Evolutionary conservation across 2,329 filamentous ascomycete genomes (phyloP).

Genomic region (Fusarium sp.): DNA sequence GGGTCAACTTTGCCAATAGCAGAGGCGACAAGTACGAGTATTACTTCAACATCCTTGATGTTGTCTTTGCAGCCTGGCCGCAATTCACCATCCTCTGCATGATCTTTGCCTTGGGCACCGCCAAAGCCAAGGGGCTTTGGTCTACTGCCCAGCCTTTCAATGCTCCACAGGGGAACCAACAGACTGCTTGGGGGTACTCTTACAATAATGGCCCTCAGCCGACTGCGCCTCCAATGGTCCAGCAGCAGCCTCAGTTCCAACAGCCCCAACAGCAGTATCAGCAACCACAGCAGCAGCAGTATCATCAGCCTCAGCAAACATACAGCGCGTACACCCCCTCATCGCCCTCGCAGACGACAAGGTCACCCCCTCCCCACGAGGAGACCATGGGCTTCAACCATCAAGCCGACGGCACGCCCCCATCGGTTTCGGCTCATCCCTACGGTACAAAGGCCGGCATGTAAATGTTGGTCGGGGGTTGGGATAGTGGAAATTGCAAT

Average conservation of each 20-base stretch:
- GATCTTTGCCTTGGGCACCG: constrained; percentile 44
- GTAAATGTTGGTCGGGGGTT: not conserved
- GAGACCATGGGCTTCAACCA: constrained; percentile 48
- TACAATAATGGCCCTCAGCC: constrained; percentile 20
- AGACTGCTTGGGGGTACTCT: constrained; percentile 36
- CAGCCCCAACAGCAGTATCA: constrained; percentile 1
- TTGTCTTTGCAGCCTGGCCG: constrained; percentile 42
- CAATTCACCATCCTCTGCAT: constrained; percentile 43
- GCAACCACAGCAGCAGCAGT: constrained; percentile 2
- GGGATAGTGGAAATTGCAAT: not conserved
- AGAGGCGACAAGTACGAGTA: not conserved
- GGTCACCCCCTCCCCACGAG: constrained; percentile 43
- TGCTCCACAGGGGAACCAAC: constrained; percentile 13
- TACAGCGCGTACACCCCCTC: not conserved
- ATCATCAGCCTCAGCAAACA: not conserved
- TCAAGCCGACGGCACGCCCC: constrained; percentile 47
- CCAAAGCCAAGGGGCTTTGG: constrained; percentile 45
- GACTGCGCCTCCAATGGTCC: constrained; percentile 3
- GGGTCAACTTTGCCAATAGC: constrained; percentile 8
- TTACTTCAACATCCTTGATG: constrained; percentile 36
- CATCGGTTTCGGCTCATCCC: constrained; percentile 26
- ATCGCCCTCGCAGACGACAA: not conserved
- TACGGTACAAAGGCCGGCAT: constrained; percentile 39
- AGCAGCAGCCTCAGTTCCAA: constrained; percentile 11
- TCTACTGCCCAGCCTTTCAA: constrained; percentile 35